A percentile compares a stretch with the other conserved stretches of the same genome.
These are phyloP conservation scores for Neotropicomus parvogracilis DNA, from an alignment of 1,284 basidiomycete genomes.

Conservation along the genomic window DNA sequence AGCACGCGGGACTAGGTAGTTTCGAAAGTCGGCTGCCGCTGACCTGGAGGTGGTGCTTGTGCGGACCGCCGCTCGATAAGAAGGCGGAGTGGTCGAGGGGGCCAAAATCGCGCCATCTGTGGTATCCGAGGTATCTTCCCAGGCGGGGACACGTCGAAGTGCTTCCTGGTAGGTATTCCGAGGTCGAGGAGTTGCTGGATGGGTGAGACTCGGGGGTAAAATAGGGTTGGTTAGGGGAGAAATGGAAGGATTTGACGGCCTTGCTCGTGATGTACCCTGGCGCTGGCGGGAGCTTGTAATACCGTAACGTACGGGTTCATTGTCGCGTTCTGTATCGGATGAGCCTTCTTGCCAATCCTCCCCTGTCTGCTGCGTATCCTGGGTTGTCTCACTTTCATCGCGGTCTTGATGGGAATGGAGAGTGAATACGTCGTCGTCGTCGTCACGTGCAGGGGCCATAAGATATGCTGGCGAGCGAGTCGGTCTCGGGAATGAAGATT, in stretches of 20 bases:
- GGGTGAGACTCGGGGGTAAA: constrained; percentile 25
- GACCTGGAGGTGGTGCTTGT: constrained; percentile 16
- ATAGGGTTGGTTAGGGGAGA: constrained; percentile 24
- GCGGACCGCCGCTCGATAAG: constrained; percentile 45
- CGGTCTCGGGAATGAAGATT: constrained; percentile 12
- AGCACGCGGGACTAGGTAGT: constrained; percentile 13
- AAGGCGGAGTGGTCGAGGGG: constrained; percentile 48
- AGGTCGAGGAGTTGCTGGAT: constrained; percentile 31
- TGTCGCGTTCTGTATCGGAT: constrained; percentile 29
- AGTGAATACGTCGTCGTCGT: constrained; percentile 43
- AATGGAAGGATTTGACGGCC: constrained; percentile 19
- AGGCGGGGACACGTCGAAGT: constrained; percentile 20
- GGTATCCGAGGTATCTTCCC: constrained; percentile 40
- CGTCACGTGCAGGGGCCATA: constrained; percentile 29
- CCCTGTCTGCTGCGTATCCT: constrained; percentile 22
- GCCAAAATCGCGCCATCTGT: constrained; percentile 34
- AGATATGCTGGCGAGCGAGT: constrained; percentile 21
- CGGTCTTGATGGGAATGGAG: constrained; percentile 45
- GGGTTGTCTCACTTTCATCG: constrained; percentile 24
- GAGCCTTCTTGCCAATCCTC: constrained; percentile 10
- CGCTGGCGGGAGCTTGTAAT: constrained; percentile 18
- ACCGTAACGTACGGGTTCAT: constrained; percentile 3
- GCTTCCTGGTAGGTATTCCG: constrained; percentile 15
- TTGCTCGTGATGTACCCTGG: constrained; percentile 17
- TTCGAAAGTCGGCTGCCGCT: constrained; percentile 14